Percentiles rank a stretch among this genome's conserved stretches.
Conservation (phyloP, 176 grass and related monocot genomes). For the Dactylis glomerata region DNA sequence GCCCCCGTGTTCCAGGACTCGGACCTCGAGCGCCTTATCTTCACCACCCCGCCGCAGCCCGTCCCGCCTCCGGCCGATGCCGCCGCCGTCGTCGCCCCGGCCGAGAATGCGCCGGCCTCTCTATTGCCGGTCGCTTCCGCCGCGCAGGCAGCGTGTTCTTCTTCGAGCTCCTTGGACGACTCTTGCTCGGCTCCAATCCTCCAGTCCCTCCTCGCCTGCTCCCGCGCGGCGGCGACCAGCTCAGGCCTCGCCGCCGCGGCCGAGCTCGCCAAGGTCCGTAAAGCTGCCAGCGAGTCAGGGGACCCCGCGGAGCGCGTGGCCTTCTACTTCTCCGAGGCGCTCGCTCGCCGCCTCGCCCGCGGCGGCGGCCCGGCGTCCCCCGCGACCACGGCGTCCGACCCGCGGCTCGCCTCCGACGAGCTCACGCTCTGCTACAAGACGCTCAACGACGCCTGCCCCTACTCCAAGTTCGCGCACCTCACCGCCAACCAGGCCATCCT, state of each 20-base stretch:
- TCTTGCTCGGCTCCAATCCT: constrained; percentile 55
- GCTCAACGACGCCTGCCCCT: constrained; percentile 93
- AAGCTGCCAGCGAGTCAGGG: constrained; percentile 48
- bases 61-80: not conserved
- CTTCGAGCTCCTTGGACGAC: constrained; percentile 29
- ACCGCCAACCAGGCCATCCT: constrained; percentile 98
- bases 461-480: constrained; percentile 96
- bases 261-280: constrained; percentile 58
- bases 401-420: constrained; percentile 53
- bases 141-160: constrained; percentile 26
- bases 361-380: not conserved
- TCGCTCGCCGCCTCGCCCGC: constrained; percentile 47
- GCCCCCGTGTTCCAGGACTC: constrained; percentile 63
- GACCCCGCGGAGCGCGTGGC: constrained; percentile 84
- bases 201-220: constrained; percentile 61
- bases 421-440: constrained; percentile 93
- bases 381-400: not conserved
- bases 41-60: constrained; percentile 36
- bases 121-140: not conserved
- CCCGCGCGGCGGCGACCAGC: constrained; percentile 45
- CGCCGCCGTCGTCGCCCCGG: not conserved
- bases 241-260: constrained; percentile 52
- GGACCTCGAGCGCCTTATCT: constrained; percentile 77
- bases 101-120: constrained; percentile 6
- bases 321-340: constrained; percentile 91